Evolutionary conservation across 257 asterid species (phyloP).

Genomic region (Fraxinus americana): DNA sequence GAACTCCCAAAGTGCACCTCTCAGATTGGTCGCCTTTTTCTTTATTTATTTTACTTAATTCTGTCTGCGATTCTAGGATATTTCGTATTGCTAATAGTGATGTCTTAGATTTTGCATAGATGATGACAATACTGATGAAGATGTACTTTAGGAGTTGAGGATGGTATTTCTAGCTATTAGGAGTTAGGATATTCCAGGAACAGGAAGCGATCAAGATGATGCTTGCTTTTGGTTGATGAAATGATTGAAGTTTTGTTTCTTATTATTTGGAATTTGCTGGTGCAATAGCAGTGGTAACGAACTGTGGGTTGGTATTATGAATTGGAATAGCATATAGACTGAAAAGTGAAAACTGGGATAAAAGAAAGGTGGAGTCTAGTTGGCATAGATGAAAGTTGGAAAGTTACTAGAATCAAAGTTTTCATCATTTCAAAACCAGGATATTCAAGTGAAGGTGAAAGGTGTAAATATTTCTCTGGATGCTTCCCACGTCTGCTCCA

Average conservation of each 20-base stretch:
- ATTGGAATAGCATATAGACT: not conserved
- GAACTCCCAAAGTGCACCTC: not conserved
- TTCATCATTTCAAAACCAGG: not conserved
- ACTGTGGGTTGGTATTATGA: not conserved
- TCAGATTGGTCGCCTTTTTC: not conserved
- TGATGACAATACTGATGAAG: not conserved
- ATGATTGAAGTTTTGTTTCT: not conserved
- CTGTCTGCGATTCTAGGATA: not conserved
- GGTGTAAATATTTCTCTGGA: not conserved
- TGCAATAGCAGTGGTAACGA: not conserved
- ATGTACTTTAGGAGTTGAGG: not conserved
- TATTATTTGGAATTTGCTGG: not conserved
- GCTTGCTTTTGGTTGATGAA: not conserved
- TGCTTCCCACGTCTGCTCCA: not conserved
- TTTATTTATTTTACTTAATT: no score
- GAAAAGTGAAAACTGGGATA: not conserved
- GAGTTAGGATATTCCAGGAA: not conserved
- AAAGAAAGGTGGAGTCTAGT: not conserved
- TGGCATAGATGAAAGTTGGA: not conserved
- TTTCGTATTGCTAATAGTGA: not conserved
- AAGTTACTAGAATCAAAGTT: not conserved
- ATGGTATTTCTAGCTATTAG: not conserved
- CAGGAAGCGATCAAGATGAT: not conserved
- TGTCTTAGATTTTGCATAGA: not conserved
- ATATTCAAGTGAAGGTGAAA: not conserved